Percentiles rank a stretch among this genome's conserved stretches.
Conservation (phyloP, 768 basidiomycete species). For the Guyanaporus albipodus region DNA sequence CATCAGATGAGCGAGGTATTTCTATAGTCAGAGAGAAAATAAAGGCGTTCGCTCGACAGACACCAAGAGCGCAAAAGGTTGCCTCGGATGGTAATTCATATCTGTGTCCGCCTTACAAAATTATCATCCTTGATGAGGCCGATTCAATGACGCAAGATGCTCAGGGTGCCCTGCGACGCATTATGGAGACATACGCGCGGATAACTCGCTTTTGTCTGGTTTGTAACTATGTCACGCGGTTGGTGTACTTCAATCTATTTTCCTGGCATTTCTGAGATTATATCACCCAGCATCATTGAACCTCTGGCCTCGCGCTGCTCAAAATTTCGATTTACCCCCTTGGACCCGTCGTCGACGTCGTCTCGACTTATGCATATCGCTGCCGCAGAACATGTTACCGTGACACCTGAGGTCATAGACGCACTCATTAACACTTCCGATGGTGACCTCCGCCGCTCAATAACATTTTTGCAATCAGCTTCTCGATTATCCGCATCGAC, state of each 20-base stretch:
- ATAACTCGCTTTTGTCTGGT: conserved; percentile 98
- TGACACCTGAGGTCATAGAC: conserved; percentile 57
- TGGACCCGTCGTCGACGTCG: conserved; percentile 75
- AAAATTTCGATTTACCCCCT: conserved; percentile 95
- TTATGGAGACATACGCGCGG: conserved; percentile 98
- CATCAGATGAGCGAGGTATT: conserved; percentile 98
- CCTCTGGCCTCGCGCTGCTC: conserved; percentile 98
- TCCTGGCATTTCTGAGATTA: conserved; percentile 1
- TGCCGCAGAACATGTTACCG: conserved; percentile 59
- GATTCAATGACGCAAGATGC: conserved; percentile 99
- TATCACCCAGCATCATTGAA: conserved; percentile 80
- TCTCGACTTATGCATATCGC: conserved; percentile 80
- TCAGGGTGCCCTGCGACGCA: conserved; percentile 92
- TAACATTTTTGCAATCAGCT: conserved; percentile 96
- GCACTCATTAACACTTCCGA: conserved; percentile 76
- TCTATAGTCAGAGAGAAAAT: conserved; percentile 96
- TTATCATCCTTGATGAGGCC: conserved; percentile 97
- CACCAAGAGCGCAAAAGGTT: conserved; percentile 70
- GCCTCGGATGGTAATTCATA: conserved; percentile 81
- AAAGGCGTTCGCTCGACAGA: conserved; percentile 95
- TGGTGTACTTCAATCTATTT: conserved; percentile 16
- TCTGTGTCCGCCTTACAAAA: conserved; percentile 97
- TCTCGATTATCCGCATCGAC: conserved; percentile 79
- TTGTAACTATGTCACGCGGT: conserved; percentile 99
- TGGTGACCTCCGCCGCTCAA: conserved; percentile 93